phyloP scores from a whole-genome alignment of 257 asterid genomes.

The Solanum virginianum region DNA sequence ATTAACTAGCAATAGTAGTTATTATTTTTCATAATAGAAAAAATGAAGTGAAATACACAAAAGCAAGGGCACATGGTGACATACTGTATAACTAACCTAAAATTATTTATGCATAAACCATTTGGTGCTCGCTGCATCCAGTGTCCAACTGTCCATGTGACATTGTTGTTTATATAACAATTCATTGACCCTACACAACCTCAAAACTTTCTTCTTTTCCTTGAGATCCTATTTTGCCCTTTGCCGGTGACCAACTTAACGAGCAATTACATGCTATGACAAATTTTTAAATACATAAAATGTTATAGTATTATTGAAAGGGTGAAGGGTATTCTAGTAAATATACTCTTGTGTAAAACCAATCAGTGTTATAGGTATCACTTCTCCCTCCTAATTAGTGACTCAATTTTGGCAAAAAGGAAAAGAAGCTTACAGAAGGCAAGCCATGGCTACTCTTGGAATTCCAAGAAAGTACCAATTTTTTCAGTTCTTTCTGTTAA shows the following conservation, averaged over 20 bases:
- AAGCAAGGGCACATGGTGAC: background rate
- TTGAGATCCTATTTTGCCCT: background rate
- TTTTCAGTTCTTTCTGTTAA: slow-evolving; percentile 21
- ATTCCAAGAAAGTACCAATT: slow-evolving; percentile 14
- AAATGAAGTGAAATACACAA: background rate
- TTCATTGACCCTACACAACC: background rate
- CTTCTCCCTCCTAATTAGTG: background rate
- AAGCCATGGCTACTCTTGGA: slow-evolving; percentile 22
- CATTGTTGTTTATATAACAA: background rate
- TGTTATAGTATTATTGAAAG: background rate
- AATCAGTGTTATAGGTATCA: background rate
- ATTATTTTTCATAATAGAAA: background rate
- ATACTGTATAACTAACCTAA: background rate
- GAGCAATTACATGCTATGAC: background rate
- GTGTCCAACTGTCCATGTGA: background rate
- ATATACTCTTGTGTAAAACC: background rate
- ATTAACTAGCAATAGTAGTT: background rate
- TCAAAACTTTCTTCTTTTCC: background rate
- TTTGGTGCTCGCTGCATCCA: background rate
- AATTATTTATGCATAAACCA: background rate
- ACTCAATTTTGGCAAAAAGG: background rate
- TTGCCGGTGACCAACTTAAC: background rate
- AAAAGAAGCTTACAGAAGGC: background rate
- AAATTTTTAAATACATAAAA: too few relatives aligned
- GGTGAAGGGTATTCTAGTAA: background rate